Base-by-base conservation (phyloP, 768 basidiomycete genomes). In the Phlebiopsis flavidoalba region DNA sequence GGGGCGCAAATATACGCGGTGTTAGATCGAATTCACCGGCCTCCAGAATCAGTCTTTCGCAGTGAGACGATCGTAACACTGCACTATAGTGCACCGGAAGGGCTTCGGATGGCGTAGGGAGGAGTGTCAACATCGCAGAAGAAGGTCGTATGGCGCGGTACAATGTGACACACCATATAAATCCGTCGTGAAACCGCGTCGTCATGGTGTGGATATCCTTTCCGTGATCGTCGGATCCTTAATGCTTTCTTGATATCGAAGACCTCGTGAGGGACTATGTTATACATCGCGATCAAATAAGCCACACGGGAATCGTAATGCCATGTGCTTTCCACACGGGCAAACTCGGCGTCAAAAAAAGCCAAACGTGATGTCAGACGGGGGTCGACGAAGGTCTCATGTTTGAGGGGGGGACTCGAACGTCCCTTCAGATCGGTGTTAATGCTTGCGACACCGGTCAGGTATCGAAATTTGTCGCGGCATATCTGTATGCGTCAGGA, bases 31-130 rank as follows among this genome's bases (percentile, higher is more conserved):
- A 3, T 31, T 6, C 26, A 3, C 26, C 26, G 26, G n/a, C n/a
- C 26, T 2, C 26, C 26, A 31, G 6, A 31, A 31, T 6, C 26
- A 31, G 26, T 6, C 26, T 31, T 31, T 31, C 26, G 26, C 6
- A 6, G 26, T 6, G 26, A 31, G 26, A 6, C 26, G 26, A 31
- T 2, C 26, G 26, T 6, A 31, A 31, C n/a, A n/a, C n/a, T n/a
- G n/a, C n/a, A 31, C 26, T 31, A 68, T 65, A 24, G 63, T 53
- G 51, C 66, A 68, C 14, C 57, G 48, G 33, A 67, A 68, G 24
- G 60, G 66, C 15, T 43, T 47, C 10, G 67, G 67, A 53, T 67
- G 64, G 12, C 67, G n/a, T 68, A 19, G 22, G 6, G 17, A 14
- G n/a, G 3, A 35, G 12, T n/a, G 3, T 24, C 11, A 15, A 8